These are phyloP conservation scores for Zygosaccharomyces sapae DNA, from an alignment of 1,139 yeast species.

Conservation along the genomic window DNA sequence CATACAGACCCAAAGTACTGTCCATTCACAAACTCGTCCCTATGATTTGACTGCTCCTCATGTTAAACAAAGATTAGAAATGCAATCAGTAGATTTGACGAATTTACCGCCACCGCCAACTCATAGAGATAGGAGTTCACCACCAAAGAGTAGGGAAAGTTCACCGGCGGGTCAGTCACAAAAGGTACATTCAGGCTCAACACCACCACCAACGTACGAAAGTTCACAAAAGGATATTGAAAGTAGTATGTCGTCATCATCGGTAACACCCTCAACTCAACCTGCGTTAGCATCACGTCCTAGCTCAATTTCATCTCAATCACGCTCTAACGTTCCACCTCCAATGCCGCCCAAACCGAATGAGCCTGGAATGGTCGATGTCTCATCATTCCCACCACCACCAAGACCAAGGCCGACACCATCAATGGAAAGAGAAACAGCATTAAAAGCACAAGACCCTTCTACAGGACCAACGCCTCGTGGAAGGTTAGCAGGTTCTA, in stretches of 20 bases:
- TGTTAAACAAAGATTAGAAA: constrained; percentile 3
- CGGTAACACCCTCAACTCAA: constrained; percentile 10
- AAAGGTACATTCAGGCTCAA: not conserved
- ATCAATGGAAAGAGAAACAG: constrained; percentile 2
- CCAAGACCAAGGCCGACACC: constrained; percentile 17
- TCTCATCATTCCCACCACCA: constrained; percentile 23
- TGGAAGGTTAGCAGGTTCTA: not conserved
- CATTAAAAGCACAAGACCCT: constrained; percentile 5
- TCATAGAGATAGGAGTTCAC: constrained; percentile 24
- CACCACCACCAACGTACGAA: constrained; percentile 1
- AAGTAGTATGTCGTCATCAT: constrained; percentile 1
- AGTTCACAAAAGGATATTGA: constrained; percentile 12
- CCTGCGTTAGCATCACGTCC: constrained; percentile 14
- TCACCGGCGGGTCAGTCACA: not conserved
- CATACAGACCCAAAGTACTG: not conserved
- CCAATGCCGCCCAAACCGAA: not conserved
- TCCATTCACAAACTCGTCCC: not conserved
- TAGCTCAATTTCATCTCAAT: not conserved
- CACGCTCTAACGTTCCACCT: not conserved
- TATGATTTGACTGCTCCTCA: constrained; percentile 1
- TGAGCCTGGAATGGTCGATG: constrained; percentile 2
- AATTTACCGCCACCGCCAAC: constrained; percentile 32
- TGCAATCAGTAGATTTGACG: constrained; percentile 19
- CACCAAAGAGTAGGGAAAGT: not conserved
- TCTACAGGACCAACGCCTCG: not conserved